Evolutionary conservation across 345 rosid species (phyloP).

Genomic region (Gossypium arboreum): DNA sequence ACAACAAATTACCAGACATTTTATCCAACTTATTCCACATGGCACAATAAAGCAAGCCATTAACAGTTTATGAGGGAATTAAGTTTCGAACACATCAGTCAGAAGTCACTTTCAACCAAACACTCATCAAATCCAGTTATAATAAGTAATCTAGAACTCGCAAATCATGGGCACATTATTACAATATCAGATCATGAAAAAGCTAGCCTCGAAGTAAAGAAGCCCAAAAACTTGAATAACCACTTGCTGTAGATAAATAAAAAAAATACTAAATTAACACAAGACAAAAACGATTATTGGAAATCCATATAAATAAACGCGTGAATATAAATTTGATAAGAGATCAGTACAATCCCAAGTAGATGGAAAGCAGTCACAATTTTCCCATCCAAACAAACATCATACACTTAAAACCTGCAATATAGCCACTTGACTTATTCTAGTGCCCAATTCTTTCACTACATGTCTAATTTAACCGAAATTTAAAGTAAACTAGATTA

Average conservation of each 20-base stretch:
- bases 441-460: background rate
- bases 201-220: background rate
- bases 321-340: background rate
- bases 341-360: background rate
- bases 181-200: background rate
- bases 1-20: background rate
- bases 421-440: background rate
- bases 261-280: background rate
- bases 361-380: background rate
- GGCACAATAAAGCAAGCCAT: background rate
- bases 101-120: background rate
- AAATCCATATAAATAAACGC: background rate
- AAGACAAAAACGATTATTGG: background rate
- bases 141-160: background rate
- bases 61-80: background rate
- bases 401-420: background rate
- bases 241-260: background rate
- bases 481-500: slow-evolving; percentile 1
- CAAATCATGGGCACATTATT: background rate
- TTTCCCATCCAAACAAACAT: background rate
- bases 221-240: background rate
- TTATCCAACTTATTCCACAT: background rate
- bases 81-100: background rate
- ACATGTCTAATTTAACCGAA: slow-evolving; percentile 5
- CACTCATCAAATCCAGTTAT: background rate